Percentiles rank a stretch among this genome's conserved stretches.
These are phyloP conservation scores for Phytophthora pini DNA, from an alignment of 352 stramenopile genomes.

Conservation along the genomic window DNA sequence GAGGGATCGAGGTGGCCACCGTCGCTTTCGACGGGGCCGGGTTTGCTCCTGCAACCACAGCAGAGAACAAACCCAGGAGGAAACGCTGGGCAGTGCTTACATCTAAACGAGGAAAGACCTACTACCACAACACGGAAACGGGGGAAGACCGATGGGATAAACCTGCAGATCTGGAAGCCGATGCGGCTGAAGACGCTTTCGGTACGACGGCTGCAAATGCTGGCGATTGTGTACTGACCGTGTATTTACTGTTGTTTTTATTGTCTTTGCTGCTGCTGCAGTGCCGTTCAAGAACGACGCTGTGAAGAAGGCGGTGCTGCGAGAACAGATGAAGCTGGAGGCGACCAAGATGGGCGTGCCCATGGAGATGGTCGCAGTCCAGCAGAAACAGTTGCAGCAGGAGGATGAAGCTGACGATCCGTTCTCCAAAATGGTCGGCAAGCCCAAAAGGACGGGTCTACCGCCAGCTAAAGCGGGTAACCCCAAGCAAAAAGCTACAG, in stretches of 20 bases:
- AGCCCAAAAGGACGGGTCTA: slow-evolving; percentile 3
- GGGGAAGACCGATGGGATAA: slow-evolving; percentile 83
- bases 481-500: not conserved
- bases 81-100: slow-evolving; percentile 75
- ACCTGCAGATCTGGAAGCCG: slow-evolving; percentile 67
- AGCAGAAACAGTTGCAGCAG: slow-evolving; percentile 48
- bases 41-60: not conserved
- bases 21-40: slow-evolving; percentile 45
- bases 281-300: slow-evolving; percentile 87
- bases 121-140: slow-evolving; percentile 87
- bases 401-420: slow-evolving; percentile 42
- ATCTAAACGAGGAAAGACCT: slow-evolving; percentile 70
- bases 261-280: slow-evolving; percentile 26
- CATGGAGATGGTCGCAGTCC: slow-evolving; percentile 55
- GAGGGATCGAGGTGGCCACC: slow-evolving; percentile 35
- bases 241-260: not conserved
- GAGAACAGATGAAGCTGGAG: slow-evolving; percentile 79
- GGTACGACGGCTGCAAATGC: slow-evolving; percentile 35
- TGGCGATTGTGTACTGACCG: not conserved
- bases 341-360: slow-evolving; percentile 74
- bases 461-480: not conserved
- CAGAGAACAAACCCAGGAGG: slow-evolving; percentile 32
- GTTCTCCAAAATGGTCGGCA: slow-evolving; percentile 33
- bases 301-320: slow-evolving; percentile 80
- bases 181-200: slow-evolving; percentile 64